A percentile compares a stretch with the other conserved stretches of the same genome.
Conservation (phyloP, 1,284 basidiomycete genomes). For the Lignosus rhinocerotis region DNA sequence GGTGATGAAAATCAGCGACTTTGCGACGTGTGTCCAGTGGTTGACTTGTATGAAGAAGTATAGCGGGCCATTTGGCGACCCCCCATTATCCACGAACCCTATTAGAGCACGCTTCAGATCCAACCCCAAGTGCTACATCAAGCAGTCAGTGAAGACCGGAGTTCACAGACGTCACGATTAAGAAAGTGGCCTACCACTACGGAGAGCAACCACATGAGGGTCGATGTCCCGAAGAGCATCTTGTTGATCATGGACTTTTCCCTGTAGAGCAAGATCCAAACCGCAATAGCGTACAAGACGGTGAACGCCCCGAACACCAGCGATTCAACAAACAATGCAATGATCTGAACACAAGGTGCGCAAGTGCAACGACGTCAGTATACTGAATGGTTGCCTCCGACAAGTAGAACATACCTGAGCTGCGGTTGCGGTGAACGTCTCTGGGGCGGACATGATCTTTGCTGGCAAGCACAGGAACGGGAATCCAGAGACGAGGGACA, state of each 20-base stretch:
- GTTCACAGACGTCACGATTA: not conserved
- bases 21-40: constrained; percentile 15
- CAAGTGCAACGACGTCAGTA: not conserved
- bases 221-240: constrained; percentile 19
- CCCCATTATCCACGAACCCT: constrained; percentile 14
- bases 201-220: constrained; percentile 15
- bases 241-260: constrained; percentile 15
- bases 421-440: not conserved
- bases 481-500: not conserved
- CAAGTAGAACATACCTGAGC: not conserved
- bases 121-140: constrained; percentile 9
- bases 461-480: not conserved
- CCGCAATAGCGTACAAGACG: constrained; percentile 16
- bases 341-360: constrained; percentile 1
- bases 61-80: constrained; percentile 6
- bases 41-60: constrained; percentile 9
- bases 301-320: constrained; percentile 18
- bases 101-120: constrained; percentile 12
- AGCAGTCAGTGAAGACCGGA: not conserved
- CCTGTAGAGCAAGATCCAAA: constrained; percentile 21
- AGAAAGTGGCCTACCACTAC: constrained; percentile 8
- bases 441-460: not conserved
- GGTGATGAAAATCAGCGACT: constrained; percentile 17
- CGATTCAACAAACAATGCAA: constrained; percentile 19
- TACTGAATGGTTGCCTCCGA: not conserved